Percentiles rank a stretch among this genome's conserved stretches.
Conservation (phyloP, 73 alveolate genomes). For the Symbiodinium natans region DNA sequence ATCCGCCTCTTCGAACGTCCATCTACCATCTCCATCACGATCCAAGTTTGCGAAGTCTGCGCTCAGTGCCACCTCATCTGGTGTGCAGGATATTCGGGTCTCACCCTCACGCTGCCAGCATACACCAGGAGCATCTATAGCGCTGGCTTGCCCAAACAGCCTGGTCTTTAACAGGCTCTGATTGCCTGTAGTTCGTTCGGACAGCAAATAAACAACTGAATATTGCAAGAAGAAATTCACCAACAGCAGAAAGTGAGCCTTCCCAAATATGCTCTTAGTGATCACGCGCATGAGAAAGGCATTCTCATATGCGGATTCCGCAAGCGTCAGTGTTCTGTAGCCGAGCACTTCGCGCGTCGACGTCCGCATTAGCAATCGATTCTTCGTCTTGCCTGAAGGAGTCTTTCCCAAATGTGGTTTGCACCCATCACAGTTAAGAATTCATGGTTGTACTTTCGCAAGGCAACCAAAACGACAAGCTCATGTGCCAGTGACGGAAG, state of each 20-base stretch:
- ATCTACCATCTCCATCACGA: slow-evolving; percentile 35
- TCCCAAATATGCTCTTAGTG: slow-evolving; percentile 29
- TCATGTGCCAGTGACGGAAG: too few species aligned
- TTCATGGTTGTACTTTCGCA: not conserved
- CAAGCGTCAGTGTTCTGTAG: slow-evolving; percentile 27
- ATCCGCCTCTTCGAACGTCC: slow-evolving; percentile 74
- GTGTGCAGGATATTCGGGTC: slow-evolving; percentile 28
- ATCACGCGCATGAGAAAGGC: slow-evolving; percentile 53
- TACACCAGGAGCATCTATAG: not conserved
- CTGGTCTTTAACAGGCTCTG: not conserved
- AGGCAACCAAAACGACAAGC: too few species aligned
- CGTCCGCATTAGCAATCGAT: not conserved
- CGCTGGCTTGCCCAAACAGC: slow-evolving; percentile 15
- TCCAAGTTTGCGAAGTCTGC: slow-evolving; percentile 9
- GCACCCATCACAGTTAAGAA: not conserved
- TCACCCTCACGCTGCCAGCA: slow-evolving; percentile 51
- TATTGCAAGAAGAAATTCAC: slow-evolving; percentile 58
- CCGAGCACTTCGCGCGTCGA: slow-evolving; percentile 63
- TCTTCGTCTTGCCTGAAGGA: not conserved
- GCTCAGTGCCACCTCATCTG: slow-evolving; percentile 34
- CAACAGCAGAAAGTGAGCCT: slow-evolving; percentile 21
- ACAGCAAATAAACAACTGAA: slow-evolving; percentile 68
- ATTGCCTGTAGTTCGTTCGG: slow-evolving; percentile 9
- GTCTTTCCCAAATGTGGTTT: not conserved
- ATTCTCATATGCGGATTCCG: slow-evolving; percentile 72